phyloP scores from a whole-genome alignment of 495 filamentous ascomycete species.

The Apiosordaria backusii region DNA sequence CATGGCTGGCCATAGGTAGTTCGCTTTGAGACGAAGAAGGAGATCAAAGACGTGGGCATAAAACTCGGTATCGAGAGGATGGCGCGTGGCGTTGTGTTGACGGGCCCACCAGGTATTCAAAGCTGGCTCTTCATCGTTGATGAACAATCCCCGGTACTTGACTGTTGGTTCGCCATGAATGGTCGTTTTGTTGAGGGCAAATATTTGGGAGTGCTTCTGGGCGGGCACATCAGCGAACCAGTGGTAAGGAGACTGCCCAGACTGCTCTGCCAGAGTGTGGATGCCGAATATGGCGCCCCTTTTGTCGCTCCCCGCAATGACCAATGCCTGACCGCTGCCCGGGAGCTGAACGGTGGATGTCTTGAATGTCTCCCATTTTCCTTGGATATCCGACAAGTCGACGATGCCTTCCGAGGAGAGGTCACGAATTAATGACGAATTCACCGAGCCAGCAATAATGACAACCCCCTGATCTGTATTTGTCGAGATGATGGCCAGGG shows the following conservation, averaged over 20 bases:
- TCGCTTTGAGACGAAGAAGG: constrained; percentile 56
- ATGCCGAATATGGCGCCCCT: constrained; percentile 60
- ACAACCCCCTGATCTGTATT: constrained; percentile 30
- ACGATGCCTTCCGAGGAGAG: constrained; percentile 40
- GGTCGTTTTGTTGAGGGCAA: constrained; percentile 45
- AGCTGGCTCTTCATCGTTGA: constrained; percentile 64
- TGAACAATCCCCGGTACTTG: constrained; percentile 64
- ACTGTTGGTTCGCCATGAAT: constrained; percentile 54
- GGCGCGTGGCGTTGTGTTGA: constrained; percentile 19
- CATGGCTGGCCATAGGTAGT: constrained; percentile 65
- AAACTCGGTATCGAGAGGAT: constrained; percentile 54
- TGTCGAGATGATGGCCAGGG: constrained; percentile 15
- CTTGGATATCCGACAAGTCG: constrained; percentile 45
- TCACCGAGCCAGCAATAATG: constrained; percentile 58
- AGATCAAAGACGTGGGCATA: constrained; percentile 62
- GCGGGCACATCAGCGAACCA: constrained; percentile 61
- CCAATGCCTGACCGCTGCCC: constrained; percentile 48
- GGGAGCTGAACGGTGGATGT: constrained; percentile 50
- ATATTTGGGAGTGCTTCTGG: constrained; percentile 47
- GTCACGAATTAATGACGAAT: constrained; percentile 48
- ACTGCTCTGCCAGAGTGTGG: constrained; percentile 61
- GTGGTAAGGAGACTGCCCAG: constrained; percentile 50
- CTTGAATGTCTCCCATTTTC: constrained; percentile 60
- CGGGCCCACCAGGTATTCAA: constrained; percentile 35
- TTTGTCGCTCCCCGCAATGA: constrained; percentile 59